Evolutionary conservation across 2,329 filamentous ascomycete species (phyloP), one percentile per base, ranked within the genome.

Genomic region (Cadophora sp.): DNA sequence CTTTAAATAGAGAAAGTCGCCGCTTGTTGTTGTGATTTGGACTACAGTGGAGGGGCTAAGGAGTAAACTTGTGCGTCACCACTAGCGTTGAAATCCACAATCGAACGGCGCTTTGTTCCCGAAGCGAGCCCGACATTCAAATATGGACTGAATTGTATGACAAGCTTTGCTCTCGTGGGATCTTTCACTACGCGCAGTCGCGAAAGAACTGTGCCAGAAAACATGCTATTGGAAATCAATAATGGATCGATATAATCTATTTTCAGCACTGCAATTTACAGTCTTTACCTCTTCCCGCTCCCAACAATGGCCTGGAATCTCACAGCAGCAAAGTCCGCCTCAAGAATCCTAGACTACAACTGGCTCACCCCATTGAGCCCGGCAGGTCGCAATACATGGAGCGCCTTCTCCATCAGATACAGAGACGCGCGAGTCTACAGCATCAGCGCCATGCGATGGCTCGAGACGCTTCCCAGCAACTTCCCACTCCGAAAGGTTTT

Each of bases 351-450:
- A 29, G 60, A 64, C 7, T 43, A n/a, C 50, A 43, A 40, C 24
- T 26, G 34, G 11, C 37, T 56, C 31, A 29, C 37, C 11, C 22
- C 50, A 43, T 16, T 55, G 31, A 46, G n/a, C 12, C 24, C 22
- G n/a, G n/a, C 50, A 40, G 31, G 48, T 1, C n/a, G 29, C 9
- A 16, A 29, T 16, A 9, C 62, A 53, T 55, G 31, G 31, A n/a
- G 24, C n/a, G 50, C 62, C 26, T 56, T 64, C 31, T 14, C 24
- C 11, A 22, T 64, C 31, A 55, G 16, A 19, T 64, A 64, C 50
- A 55, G 46, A 64, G 31, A 64, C 16, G 62, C 48, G 12, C 62
- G 29, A 12, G 62, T 37, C 48, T 64, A 64, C 50, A 40, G 3
- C 34, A 29, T 64, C 24, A 43, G n/a, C 31, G 62, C 62, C 12